Conservation (phyloP, 1,284 basidiomycete species). For the Lignosus rhinocerotis region DNA sequence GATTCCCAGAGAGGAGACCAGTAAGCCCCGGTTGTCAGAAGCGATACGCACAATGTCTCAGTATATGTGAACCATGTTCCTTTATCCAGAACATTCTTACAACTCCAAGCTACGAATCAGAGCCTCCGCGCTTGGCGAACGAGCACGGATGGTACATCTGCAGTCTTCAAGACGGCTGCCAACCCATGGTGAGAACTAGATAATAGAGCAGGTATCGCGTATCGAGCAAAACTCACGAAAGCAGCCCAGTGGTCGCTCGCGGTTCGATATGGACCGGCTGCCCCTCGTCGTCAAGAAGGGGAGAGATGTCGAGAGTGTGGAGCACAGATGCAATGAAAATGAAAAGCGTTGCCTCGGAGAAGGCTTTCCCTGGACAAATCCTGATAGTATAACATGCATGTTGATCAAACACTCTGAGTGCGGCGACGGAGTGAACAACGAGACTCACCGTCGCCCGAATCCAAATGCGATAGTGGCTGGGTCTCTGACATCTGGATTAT, state of each 20-base stretch:
- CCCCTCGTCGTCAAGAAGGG: not conserved
- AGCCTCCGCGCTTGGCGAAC: not conserved
- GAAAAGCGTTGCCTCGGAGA: not conserved
- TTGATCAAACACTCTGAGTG: too few relatives aligned
- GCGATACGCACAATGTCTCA: too few relatives aligned
- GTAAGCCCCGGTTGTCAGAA: too few relatives aligned
- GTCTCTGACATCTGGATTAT: not conserved
- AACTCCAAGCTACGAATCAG: not conserved
- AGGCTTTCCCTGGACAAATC: slow-evolving; percentile 1
- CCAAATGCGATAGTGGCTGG: slow-evolving; percentile 23
- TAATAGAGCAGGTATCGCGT: not conserved
- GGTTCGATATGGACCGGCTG: not conserved
- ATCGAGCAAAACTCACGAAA: not conserved
- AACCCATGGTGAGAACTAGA: not conserved
- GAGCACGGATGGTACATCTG: not conserved
- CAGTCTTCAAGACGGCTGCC: not conserved
- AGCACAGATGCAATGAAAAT: not conserved
- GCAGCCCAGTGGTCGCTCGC: not conserved
- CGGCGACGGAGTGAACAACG: not conserved
- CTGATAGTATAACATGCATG: not conserved
- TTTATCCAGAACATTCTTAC: too few relatives aligned
- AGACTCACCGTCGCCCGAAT: slow-evolving; percentile 4
- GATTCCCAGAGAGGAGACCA: too few relatives aligned
- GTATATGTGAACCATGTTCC: too few relatives aligned
- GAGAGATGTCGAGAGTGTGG: not conserved